These are phyloP conservation scores for Diaporthe citriasiana DNA, from an alignment of 2,329 filamentous ascomycete genomes.

Conservation along the genomic window DNA sequence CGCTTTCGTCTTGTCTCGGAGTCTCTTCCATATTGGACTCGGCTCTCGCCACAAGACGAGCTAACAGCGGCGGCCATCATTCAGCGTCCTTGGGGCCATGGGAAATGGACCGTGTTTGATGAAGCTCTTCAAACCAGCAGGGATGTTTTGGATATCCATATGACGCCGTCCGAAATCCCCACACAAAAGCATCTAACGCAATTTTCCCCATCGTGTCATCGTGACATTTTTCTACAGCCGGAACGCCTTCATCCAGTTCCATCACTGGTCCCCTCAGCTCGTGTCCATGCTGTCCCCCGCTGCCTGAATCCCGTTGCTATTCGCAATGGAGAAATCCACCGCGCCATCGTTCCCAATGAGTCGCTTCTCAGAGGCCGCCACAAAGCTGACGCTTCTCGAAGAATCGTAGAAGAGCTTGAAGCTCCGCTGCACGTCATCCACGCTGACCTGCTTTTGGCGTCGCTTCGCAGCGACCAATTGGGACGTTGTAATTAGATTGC, in stretches of 20 bases:
- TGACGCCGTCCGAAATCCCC: slow-evolving; percentile 37
- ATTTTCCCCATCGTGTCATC: slow-evolving; percentile 32
- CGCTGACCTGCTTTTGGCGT: slow-evolving; percentile 83
- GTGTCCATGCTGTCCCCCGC: slow-evolving; percentile 60
- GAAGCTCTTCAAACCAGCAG: slow-evolving; percentile 33
- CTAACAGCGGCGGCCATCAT: background rate
- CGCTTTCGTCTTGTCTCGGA: background rate
- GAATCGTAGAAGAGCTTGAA: slow-evolving; percentile 96
- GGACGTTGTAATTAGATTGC: slow-evolving; percentile 96
- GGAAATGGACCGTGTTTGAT: slow-evolving; percentile 9
- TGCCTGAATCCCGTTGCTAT: slow-evolving; percentile 59
- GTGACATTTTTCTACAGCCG: slow-evolving; percentile 36
- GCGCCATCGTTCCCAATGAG: slow-evolving; percentile 89
- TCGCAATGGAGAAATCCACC: slow-evolving; percentile 76
- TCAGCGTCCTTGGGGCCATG: background rate
- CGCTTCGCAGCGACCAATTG: slow-evolving; percentile 90
- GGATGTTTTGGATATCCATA: slow-evolving; percentile 37
- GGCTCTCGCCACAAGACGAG: background rate
- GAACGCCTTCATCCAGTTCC: slow-evolving; percentile 38
- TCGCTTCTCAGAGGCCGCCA: slow-evolving; percentile 89
- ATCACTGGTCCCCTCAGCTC: slow-evolving; percentile 51
- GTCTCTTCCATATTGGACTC: slow-evolving; percentile 17
- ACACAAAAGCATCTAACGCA: slow-evolving; percentile 38
- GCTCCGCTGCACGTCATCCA: slow-evolving; percentile 93
- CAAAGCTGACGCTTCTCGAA: slow-evolving; percentile 88